These are phyloP conservation scores for Russula virescens DNA, from an alignment of 768 basidiomycete species.

Conservation along the genomic window DNA sequence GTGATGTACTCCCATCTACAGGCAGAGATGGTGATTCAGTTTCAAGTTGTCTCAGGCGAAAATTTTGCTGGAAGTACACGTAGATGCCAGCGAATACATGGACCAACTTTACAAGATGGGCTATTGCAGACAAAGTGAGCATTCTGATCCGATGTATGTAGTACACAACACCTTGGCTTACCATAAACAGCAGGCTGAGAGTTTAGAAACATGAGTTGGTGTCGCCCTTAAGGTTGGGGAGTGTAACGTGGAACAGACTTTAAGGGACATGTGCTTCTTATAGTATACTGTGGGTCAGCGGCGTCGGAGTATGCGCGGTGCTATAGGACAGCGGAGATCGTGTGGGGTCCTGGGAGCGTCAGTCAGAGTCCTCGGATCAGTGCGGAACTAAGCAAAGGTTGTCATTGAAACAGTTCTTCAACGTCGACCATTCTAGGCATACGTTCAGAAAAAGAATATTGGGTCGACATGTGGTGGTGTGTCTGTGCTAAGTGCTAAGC, in stretches of 20 bases:
- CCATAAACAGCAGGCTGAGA: conserved; percentile 6
- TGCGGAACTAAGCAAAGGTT: background rate
- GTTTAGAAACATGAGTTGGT: conserved; percentile 4
- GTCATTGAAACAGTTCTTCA: background rate
- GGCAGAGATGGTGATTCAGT: background rate
- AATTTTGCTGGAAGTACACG: background rate
- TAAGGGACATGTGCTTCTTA: background rate
- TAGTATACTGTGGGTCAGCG: background rate
- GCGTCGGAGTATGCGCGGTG: background rate
- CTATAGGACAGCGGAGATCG: background rate
- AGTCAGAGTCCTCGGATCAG: too few relatives aligned
- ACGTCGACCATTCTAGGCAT: background rate
- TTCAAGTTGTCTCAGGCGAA: background rate
- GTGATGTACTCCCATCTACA: conserved; percentile 18
- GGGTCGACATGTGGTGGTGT: background rate
- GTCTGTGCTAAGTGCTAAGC: background rate
- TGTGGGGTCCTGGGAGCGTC: background rate
- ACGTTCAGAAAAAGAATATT: background rate
- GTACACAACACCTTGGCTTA: background rate
- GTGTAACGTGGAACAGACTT: background rate
- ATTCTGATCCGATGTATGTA: background rate
- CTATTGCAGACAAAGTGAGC: background rate
- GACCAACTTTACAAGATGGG: conserved; percentile 8
- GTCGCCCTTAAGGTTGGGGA: background rate
- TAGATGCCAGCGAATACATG: conserved; percentile 18